Evolutionary conservation across 2,329 filamentous ascomycete species (phyloP), one percentile per base, ranked within the genome.

Genomic region (Metarhizium humberi): DNA sequence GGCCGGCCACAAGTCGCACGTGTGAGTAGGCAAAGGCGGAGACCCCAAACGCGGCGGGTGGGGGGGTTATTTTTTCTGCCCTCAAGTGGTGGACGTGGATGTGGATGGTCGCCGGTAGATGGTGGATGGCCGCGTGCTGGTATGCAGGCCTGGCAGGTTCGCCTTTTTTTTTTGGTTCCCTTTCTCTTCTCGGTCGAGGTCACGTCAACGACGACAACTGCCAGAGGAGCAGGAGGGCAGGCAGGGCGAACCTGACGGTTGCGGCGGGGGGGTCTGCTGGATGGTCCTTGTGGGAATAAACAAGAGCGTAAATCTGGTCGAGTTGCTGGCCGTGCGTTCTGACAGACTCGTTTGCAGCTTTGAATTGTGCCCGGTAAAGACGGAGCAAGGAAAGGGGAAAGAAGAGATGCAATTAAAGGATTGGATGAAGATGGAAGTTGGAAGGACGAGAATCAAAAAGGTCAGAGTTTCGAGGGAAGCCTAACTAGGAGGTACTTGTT

Each of bases 11-110:
- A 51, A 11, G 56, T 47, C 45, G 56, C 54, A 58, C 54, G 54
- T 56, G 56, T 53, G 54, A 56, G 52, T 46, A 55, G 50, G 47
- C 42, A 57, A 55, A 55, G 53, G 56, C 56, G 56, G 56, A 57
- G 56, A 57, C 53, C 34, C 51, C 55, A 55, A 53, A 53, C 46
- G 38, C 42, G 43, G 51, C 48, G 51, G 32, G 53, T 42, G 56
- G 56, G 56, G 53, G 53, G 43, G 38, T 52, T 48, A 32, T 54
- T 56, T 56, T 56, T 42, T 50, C 50, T 47, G 50, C 40, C 42
- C n/a, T 48, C 45, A 48, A 48, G 55, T 51, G 45, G 45, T 48
- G 45, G 45, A 30, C 20, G 20, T 48, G 16, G 42, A 25, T 6
- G n/a, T 45, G 18, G 42, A 45, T 20, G 38, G 11, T 6, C 8